phyloP scores from a whole-genome alignment of 352 stramenopile genomes.

The Pythium phragmiticola region DNA sequence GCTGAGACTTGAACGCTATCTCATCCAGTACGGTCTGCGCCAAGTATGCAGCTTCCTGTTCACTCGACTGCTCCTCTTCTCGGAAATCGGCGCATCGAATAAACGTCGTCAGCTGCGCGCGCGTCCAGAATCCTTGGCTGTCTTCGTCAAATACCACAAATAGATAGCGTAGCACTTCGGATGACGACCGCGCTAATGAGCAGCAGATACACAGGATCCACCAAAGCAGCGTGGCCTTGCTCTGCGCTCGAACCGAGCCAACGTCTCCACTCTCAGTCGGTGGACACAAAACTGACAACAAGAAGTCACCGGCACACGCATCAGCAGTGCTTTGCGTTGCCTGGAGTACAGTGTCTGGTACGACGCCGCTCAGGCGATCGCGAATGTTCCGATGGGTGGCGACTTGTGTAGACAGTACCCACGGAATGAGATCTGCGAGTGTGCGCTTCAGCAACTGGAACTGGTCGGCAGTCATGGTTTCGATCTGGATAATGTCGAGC shows the following conservation, averaged over 20 bases:
- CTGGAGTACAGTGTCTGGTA: not conserved
- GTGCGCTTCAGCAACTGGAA: slow-evolving; percentile 21
- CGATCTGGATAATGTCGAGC: slow-evolving; percentile 19
- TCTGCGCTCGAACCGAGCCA: not conserved
- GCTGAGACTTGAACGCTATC: not conserved
- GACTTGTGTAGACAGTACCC: not conserved
- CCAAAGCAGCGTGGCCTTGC: slow-evolving; percentile 17
- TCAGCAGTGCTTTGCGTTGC: slow-evolving; percentile 3
- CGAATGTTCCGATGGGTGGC: slow-evolving; percentile 6
- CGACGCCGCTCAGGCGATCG: not conserved
- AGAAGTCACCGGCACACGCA: slow-evolving; percentile 15
- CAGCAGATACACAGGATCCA: slow-evolving; percentile 41
- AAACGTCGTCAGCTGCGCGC: slow-evolving; percentile 26
- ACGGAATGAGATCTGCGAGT: slow-evolving; percentile 1
- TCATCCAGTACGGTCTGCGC: slow-evolving; percentile 21
- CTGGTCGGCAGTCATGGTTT: slow-evolving; percentile 5
- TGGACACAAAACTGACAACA: not conserved
- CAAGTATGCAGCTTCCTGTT: slow-evolving; percentile 12
- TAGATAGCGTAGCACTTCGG: slow-evolving; percentile 36
- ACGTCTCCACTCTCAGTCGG: not conserved
- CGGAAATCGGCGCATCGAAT: slow-evolving; percentile 10
- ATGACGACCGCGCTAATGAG: slow-evolving; percentile 23
- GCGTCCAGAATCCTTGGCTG: slow-evolving; percentile 30
- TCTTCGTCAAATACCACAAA: slow-evolving; percentile 45
- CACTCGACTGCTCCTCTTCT: slow-evolving; percentile 9